A percentile compares a stretch with the other conserved stretches of the same genome.
phyloP scores from a whole-genome alignment of 2,329 filamentous ascomycete species.

The Fusarium beomiforme region DNA sequence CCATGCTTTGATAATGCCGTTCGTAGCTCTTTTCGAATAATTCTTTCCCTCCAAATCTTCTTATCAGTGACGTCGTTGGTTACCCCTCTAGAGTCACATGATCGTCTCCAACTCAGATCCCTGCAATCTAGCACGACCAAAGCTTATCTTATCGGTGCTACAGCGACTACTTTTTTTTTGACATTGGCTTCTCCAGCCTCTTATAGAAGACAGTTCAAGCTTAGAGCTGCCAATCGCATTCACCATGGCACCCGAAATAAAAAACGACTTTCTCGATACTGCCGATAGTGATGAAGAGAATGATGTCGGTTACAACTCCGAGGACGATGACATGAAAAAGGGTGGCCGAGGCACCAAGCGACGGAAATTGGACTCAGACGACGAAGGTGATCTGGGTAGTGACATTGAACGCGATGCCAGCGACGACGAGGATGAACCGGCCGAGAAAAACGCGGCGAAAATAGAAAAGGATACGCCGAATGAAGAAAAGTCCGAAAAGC shows the following conservation, averaged over 20 bases:
- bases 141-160: slow-evolving; percentile 42
- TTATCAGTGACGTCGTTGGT: slow-evolving; percentile 27
- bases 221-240: slow-evolving; percentile 8
- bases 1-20: background rate
- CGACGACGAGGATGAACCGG: slow-evolving; percentile 48
- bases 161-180: slow-evolving; percentile 39
- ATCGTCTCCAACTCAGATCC: background rate
- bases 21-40: background rate
- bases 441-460: slow-evolving; percentile 42
- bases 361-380: slow-evolving; percentile 62
- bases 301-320: slow-evolving; percentile 71
- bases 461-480: slow-evolving; percentile 33
- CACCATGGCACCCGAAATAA: slow-evolving; percentile 73
- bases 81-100: slow-evolving; percentile 37
- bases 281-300: slow-evolving; percentile 68
- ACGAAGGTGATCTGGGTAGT: slow-evolving; percentile 50
- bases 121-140: background rate
- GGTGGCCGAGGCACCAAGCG: slow-evolving; percentile 71
- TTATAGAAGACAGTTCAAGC: background rate
- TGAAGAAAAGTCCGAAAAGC: slow-evolving; percentile 30
- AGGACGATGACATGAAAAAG: slow-evolving; percentile 74
- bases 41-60: background rate
- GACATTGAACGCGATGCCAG: slow-evolving; percentile 49
- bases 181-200: slow-evolving; percentile 17
- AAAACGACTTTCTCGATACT: slow-evolving; percentile 76